Conservation (phyloP, 2,329 filamentous ascomycete genomes). For the Teratosphaeria pseudoeucalypti region DNA sequence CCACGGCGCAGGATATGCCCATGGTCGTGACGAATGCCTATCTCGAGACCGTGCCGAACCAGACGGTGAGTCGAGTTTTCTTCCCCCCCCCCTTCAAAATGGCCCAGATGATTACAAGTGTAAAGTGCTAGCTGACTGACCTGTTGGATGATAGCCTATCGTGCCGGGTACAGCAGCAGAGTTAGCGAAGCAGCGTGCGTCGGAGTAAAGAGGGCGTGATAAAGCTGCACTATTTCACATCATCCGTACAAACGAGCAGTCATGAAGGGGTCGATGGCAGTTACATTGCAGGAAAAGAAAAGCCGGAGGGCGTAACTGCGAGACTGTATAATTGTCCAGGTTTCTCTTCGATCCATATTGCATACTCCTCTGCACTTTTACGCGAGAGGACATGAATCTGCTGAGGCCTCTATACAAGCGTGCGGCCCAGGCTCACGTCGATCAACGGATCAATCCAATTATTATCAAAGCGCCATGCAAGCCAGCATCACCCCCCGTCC, state of each 20-base stretch:
- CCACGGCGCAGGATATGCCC: constrained; percentile 2
- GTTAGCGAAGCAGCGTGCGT: not conserved
- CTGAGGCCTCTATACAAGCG: no score
- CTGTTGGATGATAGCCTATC: not conserved
- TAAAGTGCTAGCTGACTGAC: not conserved
- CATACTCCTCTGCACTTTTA: no score
- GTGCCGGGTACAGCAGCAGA: not conserved
- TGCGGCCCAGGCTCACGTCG: not conserved
- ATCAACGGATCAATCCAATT: not conserved
- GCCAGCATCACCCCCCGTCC: not conserved
- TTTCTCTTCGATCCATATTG: no score
- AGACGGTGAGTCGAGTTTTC: not conserved
- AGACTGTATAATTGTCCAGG: no score
- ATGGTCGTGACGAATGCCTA: not conserved
- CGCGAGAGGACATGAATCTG: no score
- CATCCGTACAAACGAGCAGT: not conserved
- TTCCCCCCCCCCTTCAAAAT: no score
- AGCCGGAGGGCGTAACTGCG: no score
- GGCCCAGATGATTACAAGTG: not conserved
- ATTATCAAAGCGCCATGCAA: not conserved
- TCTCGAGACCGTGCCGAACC: not conserved
- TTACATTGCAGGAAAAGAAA: no score
- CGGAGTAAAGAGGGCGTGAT: not conserved
- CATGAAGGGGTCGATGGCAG: no score
- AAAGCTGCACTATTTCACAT: not conserved